These are phyloP conservation scores for Chaetomium olivaceum DNA, from an alignment of 2,329 filamentous ascomycete species.

Conservation along the genomic window DNA sequence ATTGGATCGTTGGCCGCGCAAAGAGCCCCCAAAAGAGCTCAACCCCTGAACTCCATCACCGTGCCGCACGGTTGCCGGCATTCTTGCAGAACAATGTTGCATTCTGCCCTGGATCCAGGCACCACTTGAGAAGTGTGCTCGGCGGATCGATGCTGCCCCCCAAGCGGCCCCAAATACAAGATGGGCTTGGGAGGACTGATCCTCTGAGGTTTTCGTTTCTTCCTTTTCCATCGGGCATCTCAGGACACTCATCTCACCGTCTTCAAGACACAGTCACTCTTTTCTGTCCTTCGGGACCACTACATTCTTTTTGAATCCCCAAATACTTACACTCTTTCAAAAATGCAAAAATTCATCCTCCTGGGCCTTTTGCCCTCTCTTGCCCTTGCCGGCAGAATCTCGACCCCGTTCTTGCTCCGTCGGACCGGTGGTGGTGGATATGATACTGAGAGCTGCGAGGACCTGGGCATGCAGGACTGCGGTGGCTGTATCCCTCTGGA, in stretches of 20 bases:
- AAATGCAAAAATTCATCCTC: conserved; percentile 26
- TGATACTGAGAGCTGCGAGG: conserved; percentile 8
- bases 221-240: neutral
- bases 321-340: conserved; percentile 10
- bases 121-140: neutral
- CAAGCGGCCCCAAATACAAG: neutral
- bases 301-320: conserved; percentile 3
- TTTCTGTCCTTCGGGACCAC: conserved; percentile 13
- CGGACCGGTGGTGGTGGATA: conserved; percentile 5
- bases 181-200: neutral
- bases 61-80: neutral
- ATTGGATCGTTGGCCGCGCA: neutral
- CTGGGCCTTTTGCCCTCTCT: conserved; percentile 26
- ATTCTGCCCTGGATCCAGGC: neutral
- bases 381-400: conserved; percentile 15
- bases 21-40: neutral
- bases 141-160: neutral
- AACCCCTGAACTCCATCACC: neutral
- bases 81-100: neutral
- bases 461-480: conserved; percentile 15
- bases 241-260: neutral
- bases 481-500: conserved; percentile 20
- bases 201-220: neutral
- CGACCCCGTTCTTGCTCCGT: conserved; percentile 10
- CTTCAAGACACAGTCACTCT: conserved; percentile 18